Percentiles rank a stretch among this genome's conserved stretches.
Evolutionary conservation across 257 asterid species (phyloP).

Genomic region (Buddleja alternifolia): DNA sequence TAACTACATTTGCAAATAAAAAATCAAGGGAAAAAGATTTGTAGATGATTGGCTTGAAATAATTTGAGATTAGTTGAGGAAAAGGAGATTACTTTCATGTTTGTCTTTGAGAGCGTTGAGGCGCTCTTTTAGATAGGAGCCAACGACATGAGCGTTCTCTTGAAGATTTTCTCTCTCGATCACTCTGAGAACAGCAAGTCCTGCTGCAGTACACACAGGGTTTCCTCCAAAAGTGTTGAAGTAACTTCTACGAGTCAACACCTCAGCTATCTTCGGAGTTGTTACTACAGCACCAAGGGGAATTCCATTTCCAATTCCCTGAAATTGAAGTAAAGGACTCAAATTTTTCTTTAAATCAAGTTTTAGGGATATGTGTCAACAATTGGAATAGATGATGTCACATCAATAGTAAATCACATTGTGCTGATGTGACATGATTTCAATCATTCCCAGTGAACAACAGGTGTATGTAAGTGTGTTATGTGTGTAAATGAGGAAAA

Average conservation of each 20-base stretch:
- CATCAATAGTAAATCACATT: no score
- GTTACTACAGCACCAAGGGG: slow-evolving; percentile 84
- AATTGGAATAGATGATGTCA: no score
- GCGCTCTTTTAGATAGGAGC: slow-evolving; percentile 67
- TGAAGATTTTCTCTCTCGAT: slow-evolving; percentile 70
- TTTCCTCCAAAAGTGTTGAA: slow-evolving; percentile 85
- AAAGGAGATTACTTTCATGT: slow-evolving; percentile 55
- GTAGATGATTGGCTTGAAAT: background rate
- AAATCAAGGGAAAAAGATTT: background rate
- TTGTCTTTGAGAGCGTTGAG: slow-evolving; percentile 62
- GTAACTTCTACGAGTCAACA: slow-evolving; percentile 65
- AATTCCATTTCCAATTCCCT: slow-evolving; percentile 82
- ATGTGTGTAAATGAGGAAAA: background rate
- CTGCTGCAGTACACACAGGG: slow-evolving; percentile 77
- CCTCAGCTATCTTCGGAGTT: slow-evolving; percentile 64
- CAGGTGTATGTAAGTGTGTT: no score
- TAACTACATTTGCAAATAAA: slow-evolving; percentile 40
- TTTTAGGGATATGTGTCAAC: no score
- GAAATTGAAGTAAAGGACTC: background rate
- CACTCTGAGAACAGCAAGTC: slow-evolving; percentile 70
- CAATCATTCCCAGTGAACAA: no score
- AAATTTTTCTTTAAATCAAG: background rate
- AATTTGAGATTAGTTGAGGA: background rate
- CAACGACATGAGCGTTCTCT: slow-evolving; percentile 68
- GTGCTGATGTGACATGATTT: no score